phyloP scores from a whole-genome alignment of 1,284 basidiomycete genomes.

The Microbotryum silenes-acaulis region DNA sequence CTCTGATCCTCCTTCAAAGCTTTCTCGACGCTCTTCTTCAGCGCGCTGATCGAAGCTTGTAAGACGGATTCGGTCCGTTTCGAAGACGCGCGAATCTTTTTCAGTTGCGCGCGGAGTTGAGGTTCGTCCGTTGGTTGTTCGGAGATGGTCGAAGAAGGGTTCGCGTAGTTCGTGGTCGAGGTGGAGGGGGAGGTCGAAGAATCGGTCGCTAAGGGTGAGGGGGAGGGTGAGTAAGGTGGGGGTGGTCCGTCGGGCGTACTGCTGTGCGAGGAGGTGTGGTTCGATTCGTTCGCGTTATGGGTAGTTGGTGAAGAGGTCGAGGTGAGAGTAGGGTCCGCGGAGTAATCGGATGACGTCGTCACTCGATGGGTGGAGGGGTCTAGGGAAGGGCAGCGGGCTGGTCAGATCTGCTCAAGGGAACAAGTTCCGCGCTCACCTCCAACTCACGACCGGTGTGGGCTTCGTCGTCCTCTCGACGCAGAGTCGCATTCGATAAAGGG shows the following conservation, averaged over 20 bases:
- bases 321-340: background rate
- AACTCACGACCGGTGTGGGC: too few species aligned
- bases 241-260: constrained; percentile 22
- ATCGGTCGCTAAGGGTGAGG: background rate
- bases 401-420: too few species aligned
- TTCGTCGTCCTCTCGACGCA: too few species aligned
- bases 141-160: background rate
- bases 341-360: too few species aligned
- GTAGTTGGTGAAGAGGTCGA: background rate
- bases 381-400: too few species aligned
- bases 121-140: constrained; percentile 8
- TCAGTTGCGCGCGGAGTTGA: constrained; percentile 18
- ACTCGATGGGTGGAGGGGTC: too few species aligned
- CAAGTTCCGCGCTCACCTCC: too few species aligned
- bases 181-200: background rate
- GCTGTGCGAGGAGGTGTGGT: background rate
- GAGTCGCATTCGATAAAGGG: too few species aligned
- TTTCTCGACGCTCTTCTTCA: constrained; percentile 26
- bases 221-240: constrained; percentile 28
- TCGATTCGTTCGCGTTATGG: background rate
- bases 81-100: constrained; percentile 17
- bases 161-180: background rate
- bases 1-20: constrained; percentile 32
- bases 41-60: constrained; percentile 10
- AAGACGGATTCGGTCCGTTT: constrained; percentile 25